Evolutionary conservation across 352 stramenopile genomes (phyloP).

Genomic region (Pythium utonaiense): DNA sequence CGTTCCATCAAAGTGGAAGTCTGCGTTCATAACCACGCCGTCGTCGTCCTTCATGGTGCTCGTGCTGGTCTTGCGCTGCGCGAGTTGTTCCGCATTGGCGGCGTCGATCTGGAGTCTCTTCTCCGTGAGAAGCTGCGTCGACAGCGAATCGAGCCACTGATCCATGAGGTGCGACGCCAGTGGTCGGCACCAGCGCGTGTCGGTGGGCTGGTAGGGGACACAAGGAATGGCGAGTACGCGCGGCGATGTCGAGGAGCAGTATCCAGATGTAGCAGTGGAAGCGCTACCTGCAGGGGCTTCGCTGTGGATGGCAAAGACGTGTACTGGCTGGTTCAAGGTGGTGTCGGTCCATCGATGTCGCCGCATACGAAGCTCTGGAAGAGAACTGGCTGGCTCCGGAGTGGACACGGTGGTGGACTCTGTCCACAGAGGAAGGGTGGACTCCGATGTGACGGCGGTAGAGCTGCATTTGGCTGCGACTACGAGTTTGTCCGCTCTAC

Average conservation of each 20-base stretch:
- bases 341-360: constrained; percentile 7
- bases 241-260: not conserved
- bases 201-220: constrained; percentile 24
- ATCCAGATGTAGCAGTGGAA: not conserved
- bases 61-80: not conserved
- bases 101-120: constrained; percentile 1
- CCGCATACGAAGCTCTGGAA: constrained; percentile 3
- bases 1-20: constrained; percentile 22
- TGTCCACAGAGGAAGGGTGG: constrained; percentile 14
- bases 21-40: constrained; percentile 10
- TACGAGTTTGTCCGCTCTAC: constrained; percentile 13
- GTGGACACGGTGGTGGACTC: not conserved
- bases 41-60: constrained; percentile 11
- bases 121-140: not conserved
- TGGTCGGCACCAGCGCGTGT: constrained; percentile 32
- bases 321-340: not conserved
- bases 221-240: constrained; percentile 23
- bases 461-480: constrained; percentile 14
- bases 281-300: not conserved
- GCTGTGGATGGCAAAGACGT: constrained; percentile 11
- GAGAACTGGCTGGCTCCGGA: not conserved
- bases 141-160: constrained; percentile 28
- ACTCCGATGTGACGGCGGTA: constrained; percentile 16
- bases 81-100: not conserved
- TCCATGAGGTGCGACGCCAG: constrained; percentile 17